Percentiles rank a stretch among this genome's conserved stretches.
Conservation (phyloP, 2,329 filamentous ascomycete species). For the Drechslera avenae region DNA sequence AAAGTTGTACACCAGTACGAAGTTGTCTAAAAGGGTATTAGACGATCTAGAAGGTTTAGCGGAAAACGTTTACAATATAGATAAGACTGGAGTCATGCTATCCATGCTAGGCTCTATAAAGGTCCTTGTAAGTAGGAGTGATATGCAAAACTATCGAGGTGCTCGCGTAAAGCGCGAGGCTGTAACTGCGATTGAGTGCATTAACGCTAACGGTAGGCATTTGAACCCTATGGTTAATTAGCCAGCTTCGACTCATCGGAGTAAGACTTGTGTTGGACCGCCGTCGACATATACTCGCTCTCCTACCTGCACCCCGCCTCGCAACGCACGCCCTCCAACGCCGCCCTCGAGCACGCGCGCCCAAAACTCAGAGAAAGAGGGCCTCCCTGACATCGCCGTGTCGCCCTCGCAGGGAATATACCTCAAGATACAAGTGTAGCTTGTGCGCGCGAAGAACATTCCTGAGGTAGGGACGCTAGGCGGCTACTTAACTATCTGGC, state of each 20-base stretch:
- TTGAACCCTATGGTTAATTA: slow-evolving; percentile 24
- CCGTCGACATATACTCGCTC: no score
- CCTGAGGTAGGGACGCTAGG: no score
- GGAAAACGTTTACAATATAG: slow-evolving; percentile 31
- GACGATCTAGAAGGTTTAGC: slow-evolving; percentile 15
- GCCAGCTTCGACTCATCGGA: slow-evolving; percentile 23
- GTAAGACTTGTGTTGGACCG: no score
- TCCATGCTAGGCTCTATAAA: slow-evolving; percentile 19
- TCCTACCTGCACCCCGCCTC: no score
- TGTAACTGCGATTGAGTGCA: slow-evolving; percentile 26
- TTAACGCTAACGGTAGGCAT: slow-evolving; percentile 25
- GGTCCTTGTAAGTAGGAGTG: slow-evolving; percentile 26
- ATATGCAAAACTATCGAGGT: slow-evolving; percentile 21
- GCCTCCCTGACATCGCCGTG: no score
- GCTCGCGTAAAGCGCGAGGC: slow-evolving; percentile 25
- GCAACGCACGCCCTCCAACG: no score
- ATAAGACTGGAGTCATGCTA: neutral
- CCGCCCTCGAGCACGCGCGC: no score
- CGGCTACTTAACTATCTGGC: no score
- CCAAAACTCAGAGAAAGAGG: no score
- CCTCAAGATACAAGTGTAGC: no score
- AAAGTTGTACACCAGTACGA: slow-evolving; percentile 32
- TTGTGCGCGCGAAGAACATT: no score
- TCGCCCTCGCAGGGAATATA: no score
- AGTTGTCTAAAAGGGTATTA: slow-evolving; percentile 5